Base-by-base conservation (phyloP, 2,329 filamentous ascomycete genomes). In the Iodosphaeria phyllophila region DNA sequence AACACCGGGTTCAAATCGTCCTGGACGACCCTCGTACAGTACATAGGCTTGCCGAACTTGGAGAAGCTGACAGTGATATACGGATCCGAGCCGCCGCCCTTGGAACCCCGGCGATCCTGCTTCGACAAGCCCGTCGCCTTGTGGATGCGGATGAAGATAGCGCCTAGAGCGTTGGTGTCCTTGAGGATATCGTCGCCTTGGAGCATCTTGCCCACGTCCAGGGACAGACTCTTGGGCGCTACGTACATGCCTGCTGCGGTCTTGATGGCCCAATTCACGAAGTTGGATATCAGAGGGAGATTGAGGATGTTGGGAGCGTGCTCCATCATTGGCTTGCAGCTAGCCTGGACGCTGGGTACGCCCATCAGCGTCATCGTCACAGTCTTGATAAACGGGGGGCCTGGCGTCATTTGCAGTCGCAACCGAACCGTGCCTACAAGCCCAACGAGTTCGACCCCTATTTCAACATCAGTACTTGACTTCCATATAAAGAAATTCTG, bases 11-110 rank as follows among this genome's bases (percentile, higher is more conserved):
- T 92, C 27, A 92, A 62, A 36, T 93, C 77, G 41, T 95, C 86
- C 26, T 86, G 82, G 34, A 95, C 93, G 25, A 95, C 84, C 23
- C 89, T 73, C 2, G 89, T 95, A 49, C 84, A 93, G 50, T 92
- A 95, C 67, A 92, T 91, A 2, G 86, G 86, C 52, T 98, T 98
- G 28, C 78, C 79, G 38, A 93, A 95, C 48, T 95, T 93, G 40
- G 80, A 91, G 57, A 91, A 95, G 20, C 78, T 75, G 18, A 95
- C 63, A 16, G 86, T 93, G 44, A 95, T 91, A 47, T 95, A 95
- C 0, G 86, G 83, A 38, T 98, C 89, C 25, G 79, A 91, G 22
- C 86, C 86, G 17, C 89, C 86, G 11, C 82, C 77, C 26, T 74
- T 64, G 40, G 73, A 84, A 20, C 83, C 84, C 30, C 79, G 72